Conservation (phyloP, 2,329 filamentous ascomycete species). For the Colletotrichum shisoi region DNA sequence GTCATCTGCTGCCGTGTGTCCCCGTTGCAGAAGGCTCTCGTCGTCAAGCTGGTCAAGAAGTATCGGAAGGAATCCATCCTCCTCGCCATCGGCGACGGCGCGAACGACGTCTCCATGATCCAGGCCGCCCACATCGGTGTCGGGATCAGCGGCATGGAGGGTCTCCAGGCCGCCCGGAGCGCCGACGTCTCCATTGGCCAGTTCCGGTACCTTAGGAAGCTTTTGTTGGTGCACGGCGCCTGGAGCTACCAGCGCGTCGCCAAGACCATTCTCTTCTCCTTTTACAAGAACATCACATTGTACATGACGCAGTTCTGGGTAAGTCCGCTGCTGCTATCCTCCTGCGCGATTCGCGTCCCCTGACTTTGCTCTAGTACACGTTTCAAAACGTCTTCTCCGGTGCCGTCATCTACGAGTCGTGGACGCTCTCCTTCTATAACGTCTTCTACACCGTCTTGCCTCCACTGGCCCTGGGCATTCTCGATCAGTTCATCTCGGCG, state of each 20-base stretch:
- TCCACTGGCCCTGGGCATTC: constrained; percentile 91
- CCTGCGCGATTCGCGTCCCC: constrained; percentile 16
- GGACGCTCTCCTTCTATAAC: constrained; percentile 99
- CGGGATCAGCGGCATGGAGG: constrained; percentile 95
- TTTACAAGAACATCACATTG: constrained; percentile 98
- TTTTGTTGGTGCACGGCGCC: constrained; percentile 91
- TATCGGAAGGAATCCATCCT: constrained; percentile 88
- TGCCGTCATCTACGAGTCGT: constrained; percentile 97
- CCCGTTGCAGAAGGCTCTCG: constrained; percentile 93
- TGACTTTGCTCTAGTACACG: constrained; percentile 70
- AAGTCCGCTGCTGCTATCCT: constrained; percentile 49
- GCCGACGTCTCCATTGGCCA: constrained; percentile 96
- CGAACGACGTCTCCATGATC: constrained; percentile 99
- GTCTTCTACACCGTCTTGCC: constrained; percentile 96
- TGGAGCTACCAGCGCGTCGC: constrained; percentile 98
- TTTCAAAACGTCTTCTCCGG: constrained; percentile 99
- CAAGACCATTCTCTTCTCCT: constrained; percentile 97
- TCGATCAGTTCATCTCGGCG: constrained; percentile 97
- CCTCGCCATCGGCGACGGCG: constrained; percentile 94
- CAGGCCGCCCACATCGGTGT: constrained; percentile 98
- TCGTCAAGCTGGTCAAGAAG: constrained; percentile 97
- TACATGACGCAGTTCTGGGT: constrained; percentile 99
- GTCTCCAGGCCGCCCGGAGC: constrained; percentile 92
- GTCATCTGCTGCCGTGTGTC: constrained; percentile 98
- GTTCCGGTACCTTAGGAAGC: constrained; percentile 92